These are phyloP conservation scores for Margaritispora aquatica DNA, from an alignment of 495 filamentous ascomycete genomes.

Conservation along the genomic window DNA sequence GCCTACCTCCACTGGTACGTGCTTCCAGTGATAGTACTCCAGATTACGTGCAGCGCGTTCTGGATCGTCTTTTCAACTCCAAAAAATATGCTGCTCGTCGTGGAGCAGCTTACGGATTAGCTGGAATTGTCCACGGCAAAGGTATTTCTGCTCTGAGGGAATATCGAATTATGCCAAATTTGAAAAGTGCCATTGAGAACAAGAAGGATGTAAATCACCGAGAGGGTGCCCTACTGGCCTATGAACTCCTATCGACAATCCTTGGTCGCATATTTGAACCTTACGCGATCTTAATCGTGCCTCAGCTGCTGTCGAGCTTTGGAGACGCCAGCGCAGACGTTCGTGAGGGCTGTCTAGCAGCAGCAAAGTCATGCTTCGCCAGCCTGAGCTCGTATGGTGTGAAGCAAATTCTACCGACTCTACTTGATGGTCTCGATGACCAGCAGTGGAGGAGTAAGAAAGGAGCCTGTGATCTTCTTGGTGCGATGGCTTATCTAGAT, in stretches of 20 bases:
- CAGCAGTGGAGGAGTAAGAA: constrained; percentile 97
- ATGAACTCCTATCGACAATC: constrained; percentile 80
- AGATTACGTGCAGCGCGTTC: constrained; percentile 71
- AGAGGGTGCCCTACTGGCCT: constrained; percentile 83
- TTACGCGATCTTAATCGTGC: constrained; percentile 92
- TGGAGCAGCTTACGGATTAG: constrained; percentile 91
- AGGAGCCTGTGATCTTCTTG: constrained; percentile 90
- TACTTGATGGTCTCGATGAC: constrained; percentile 90
- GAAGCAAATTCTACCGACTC: constrained; percentile 84
- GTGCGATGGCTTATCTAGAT: constrained; percentile 96
- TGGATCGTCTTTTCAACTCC: constrained; percentile 71
- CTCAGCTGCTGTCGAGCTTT: constrained; percentile 81
- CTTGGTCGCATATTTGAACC: constrained; percentile 89
- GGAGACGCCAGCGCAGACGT: constrained; percentile 86
- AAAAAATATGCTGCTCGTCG: constrained; percentile 88
- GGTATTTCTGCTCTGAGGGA: constrained; percentile 80
- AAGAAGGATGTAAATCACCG: constrained; percentile 86
- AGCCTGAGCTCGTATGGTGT: constrained; percentile 92
- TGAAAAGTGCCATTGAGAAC: constrained; percentile 76
- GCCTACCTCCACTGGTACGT: constrained; percentile 81
- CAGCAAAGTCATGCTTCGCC: constrained; percentile 90
- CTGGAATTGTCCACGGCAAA: constrained; percentile 78
- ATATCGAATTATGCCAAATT: constrained; percentile 73
- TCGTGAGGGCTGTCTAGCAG: constrained; percentile 84
- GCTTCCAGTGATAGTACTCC: constrained; percentile 68